A percentile compares a stretch with the other conserved stretches of the same genome.
These are phyloP conservation scores for Ajuga reptans DNA, from an alignment of 305 asterid genomes.

Conservation along the genomic window DNA sequence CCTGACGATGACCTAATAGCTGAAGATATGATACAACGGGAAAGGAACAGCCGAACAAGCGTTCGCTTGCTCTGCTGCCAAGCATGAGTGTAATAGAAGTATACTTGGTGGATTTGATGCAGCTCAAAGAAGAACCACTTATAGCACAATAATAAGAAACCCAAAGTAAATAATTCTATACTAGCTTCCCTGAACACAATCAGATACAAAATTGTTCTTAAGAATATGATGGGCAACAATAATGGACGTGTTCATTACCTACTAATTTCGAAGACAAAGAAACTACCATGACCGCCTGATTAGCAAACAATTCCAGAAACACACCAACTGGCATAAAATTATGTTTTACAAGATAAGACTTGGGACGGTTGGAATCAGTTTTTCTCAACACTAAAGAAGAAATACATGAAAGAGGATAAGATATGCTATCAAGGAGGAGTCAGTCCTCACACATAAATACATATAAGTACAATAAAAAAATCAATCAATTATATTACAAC, in stretches of 20 bases:
- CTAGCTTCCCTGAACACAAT: background rate
- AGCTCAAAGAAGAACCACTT: background rate
- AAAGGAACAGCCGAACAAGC: background rate
- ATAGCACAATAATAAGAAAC: background rate
- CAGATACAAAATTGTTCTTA: background rate
- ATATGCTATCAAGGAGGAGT: slow-evolving; percentile 4
- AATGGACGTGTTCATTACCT: background rate
- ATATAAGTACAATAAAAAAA: background rate
- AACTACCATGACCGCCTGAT: background rate
- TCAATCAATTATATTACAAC: background rate
- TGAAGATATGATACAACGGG: slow-evolving; percentile 8
- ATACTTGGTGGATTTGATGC: background rate
- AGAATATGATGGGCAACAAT: slow-evolving; percentile 7
- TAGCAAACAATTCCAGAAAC: background rate
- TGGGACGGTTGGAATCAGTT: background rate
- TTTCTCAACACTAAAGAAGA: background rate
- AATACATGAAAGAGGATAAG: background rate
- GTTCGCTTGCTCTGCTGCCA: slow-evolving; percentile 3
- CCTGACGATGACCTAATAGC: background rate
- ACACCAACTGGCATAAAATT: background rate
- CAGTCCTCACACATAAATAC: background rate
- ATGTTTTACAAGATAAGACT: background rate
- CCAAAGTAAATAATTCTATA: background rate
- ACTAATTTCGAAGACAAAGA: slow-evolving; percentile 4
- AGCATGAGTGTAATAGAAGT: background rate